phyloP scores from a whole-genome alignment of 306 rosid genomes.

The Purshia tridentata region DNA sequence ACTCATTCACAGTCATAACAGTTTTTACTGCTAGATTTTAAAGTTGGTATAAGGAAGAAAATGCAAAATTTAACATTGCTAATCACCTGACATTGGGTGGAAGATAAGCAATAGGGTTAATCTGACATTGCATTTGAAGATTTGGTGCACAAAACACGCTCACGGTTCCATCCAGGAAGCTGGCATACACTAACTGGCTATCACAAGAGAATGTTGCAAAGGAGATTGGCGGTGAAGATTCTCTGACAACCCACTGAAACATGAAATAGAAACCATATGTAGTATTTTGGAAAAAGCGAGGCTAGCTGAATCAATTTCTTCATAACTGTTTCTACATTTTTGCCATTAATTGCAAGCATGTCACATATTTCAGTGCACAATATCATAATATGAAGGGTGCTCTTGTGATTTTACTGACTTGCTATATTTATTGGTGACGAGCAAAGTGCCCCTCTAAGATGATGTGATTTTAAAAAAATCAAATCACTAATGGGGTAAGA shows the following conservation, averaged over 20 bases:
- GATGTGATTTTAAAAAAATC: neutral
- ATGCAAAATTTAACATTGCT: neutral
- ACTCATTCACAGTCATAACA: neutral
- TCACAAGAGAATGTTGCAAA: constrained; percentile 87
- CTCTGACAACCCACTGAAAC: constrained; percentile 72
- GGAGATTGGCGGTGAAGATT: constrained; percentile 65
- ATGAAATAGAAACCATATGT: constrained; percentile 18
- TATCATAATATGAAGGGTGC: neutral
- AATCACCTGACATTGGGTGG: constrained; percentile 61
- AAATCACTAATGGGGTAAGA: neutral
- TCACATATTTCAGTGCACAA: neutral
- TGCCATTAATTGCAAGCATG: neutral
- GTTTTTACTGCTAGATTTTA: neutral
- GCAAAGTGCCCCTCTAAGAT: neutral
- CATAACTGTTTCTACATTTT: neutral
- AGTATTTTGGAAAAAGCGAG: neutral
- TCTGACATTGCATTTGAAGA: constrained; percentile 73
- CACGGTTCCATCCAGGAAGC: constrained; percentile 69
- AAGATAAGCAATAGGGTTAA: constrained; percentile 78
- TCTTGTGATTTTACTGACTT: neutral
- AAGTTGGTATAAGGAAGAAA: neutral
- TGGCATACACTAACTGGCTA: constrained; percentile 71
- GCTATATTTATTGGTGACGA: no score
- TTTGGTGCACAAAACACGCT: constrained; percentile 55
- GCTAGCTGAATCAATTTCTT: neutral